Conservation (phyloP, 208 protist genomes). For the Vickermania ingenoplastis region DNA sequence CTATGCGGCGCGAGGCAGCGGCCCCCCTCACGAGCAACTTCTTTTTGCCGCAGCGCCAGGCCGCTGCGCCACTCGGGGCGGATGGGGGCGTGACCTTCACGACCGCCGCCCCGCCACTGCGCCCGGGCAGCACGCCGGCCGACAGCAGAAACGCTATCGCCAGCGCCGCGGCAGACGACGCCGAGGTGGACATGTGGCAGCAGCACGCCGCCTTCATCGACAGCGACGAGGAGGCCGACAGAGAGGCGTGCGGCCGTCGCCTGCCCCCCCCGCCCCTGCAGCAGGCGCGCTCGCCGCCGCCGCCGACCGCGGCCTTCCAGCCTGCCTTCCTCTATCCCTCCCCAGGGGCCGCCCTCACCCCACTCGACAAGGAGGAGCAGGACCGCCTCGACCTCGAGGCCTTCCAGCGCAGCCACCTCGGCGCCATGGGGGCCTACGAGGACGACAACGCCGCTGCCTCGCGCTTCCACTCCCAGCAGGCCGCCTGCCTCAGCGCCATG, state of each 20-base stretch:
- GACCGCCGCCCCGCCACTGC: neutral
- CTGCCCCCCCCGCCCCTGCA: neutral
- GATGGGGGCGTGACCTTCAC: too few relatives aligned
- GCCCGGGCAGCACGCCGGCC: neutral
- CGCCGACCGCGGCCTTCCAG: neutral
- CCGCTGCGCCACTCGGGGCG: too few relatives aligned
- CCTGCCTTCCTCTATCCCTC: neutral
- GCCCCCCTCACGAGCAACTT: neutral
- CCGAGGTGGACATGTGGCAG: constrained; percentile 3
- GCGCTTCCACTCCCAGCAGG: neutral
- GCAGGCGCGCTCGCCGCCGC: neutral
- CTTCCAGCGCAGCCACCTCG: neutral
- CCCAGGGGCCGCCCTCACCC: neutral
- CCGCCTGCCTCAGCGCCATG: too few relatives aligned
- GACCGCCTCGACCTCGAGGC: neutral
- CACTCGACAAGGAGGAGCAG: neutral
- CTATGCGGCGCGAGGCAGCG: neutral
- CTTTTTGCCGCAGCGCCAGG: neutral
- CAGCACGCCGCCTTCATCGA: neutral
- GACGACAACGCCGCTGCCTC: neutral
- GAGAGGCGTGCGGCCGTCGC: neutral
- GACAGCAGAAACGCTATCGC: neutral
- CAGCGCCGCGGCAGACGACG: constrained; percentile 2
- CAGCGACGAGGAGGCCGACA: neutral
- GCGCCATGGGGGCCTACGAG: neutral